Conservation (phyloP, 495 filamentous ascomycete genomes). For the Podospora pseudocomata region DNA sequence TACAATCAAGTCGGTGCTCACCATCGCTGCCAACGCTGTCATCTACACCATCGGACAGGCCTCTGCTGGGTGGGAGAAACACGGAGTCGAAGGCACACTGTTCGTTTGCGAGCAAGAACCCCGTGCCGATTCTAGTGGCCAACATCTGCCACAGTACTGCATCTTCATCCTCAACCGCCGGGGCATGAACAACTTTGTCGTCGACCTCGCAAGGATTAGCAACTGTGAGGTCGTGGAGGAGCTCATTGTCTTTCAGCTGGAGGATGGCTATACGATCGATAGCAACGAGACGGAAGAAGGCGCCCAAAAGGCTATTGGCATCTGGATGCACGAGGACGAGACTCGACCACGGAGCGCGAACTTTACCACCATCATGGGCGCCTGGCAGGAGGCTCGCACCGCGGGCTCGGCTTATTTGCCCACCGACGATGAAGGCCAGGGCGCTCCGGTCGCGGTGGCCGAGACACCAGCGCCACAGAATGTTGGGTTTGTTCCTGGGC, state of each 20-base stretch:
- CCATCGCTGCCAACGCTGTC: constrained; percentile 72
- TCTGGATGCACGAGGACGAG: constrained; percentile 49
- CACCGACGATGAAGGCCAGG: constrained; percentile 9
- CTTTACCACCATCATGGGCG: constrained; percentile 35
- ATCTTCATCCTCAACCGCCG: constrained; percentile 49
- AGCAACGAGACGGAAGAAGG: constrained; percentile 32
- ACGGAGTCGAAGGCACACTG: constrained; percentile 70
- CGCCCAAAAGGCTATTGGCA: constrained; percentile 33
- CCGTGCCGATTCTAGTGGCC: constrained; percentile 26
- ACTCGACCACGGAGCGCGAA: constrained; percentile 38
- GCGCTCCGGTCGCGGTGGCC: constrained; percentile 9
- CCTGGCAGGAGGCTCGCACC: constrained; percentile 36
- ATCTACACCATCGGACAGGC: constrained; percentile 69
- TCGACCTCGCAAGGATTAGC: constrained; percentile 39
- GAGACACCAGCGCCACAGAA: background rate
- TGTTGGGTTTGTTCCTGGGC: constrained; percentile 19
- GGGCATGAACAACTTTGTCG: constrained; percentile 40
- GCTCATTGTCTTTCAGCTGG: constrained; percentile 44
- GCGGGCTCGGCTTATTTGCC: constrained; percentile 10
- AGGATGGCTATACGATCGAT: constrained; percentile 26
- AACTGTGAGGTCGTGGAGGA: constrained; percentile 42
- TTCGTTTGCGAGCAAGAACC: constrained; percentile 68
- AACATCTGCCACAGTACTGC: constrained; percentile 30
- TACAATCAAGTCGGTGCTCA: constrained; percentile 60
- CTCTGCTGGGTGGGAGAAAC: constrained; percentile 69